Percentiles rank a stretch among this genome's conserved stretches.
These are phyloP conservation scores for Pichia deserticola DNA, from an alignment of 805 yeast species.

Conservation along the genomic window DNA sequence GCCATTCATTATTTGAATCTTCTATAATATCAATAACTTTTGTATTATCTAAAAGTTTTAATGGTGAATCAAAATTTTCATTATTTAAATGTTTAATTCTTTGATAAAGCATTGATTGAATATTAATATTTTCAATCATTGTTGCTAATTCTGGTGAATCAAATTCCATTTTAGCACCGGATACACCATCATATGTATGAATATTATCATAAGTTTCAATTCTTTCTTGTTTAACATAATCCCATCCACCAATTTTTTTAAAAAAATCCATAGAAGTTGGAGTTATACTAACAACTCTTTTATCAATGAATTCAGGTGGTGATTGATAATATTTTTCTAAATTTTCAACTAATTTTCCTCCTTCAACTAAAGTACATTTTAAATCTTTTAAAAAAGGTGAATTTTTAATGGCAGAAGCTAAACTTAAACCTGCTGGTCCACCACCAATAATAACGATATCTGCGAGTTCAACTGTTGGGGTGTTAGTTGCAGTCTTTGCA, in stretches of 20 bases:
- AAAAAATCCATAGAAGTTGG: slow-evolving; percentile 68
- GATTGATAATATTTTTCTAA: slow-evolving; percentile 38
- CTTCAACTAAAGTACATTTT: slow-evolving; percentile 67
- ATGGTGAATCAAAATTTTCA: slow-evolving; percentile 17
- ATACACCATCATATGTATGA: slow-evolving; percentile 79
- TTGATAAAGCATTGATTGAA: slow-evolving; percentile 65
- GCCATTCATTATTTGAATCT: slow-evolving; percentile 54
- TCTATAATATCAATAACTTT: slow-evolving; percentile 53
- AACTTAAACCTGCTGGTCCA: slow-evolving; percentile 92
- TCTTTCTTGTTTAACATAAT: slow-evolving; percentile 58
- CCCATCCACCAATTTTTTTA: slow-evolving; percentile 70
- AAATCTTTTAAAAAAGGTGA: slow-evolving; percentile 56
- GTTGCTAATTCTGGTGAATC: slow-evolving; percentile 62
- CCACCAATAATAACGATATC: slow-evolving; percentile 92
- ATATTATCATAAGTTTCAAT: slow-evolving; percentile 74
- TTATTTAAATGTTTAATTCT: slow-evolving; percentile 39
- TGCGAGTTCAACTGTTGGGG: slow-evolving; percentile 17
- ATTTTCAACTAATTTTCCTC: slow-evolving; percentile 43
- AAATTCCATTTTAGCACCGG: slow-evolving; percentile 64
- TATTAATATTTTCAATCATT: slow-evolving; percentile 83
- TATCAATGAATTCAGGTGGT: slow-evolving; percentile 52
- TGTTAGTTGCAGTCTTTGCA: slow-evolving; percentile 3
- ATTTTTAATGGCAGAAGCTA: slow-evolving; percentile 72
- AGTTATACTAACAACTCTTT: slow-evolving; percentile 80
- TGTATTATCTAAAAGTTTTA: slow-evolving; percentile 53